Percentiles rank a stretch among this genome's conserved stretches.
Conservation (phyloP, 208 protist genomes). For the Blastocrithidia nonstop region DNA sequence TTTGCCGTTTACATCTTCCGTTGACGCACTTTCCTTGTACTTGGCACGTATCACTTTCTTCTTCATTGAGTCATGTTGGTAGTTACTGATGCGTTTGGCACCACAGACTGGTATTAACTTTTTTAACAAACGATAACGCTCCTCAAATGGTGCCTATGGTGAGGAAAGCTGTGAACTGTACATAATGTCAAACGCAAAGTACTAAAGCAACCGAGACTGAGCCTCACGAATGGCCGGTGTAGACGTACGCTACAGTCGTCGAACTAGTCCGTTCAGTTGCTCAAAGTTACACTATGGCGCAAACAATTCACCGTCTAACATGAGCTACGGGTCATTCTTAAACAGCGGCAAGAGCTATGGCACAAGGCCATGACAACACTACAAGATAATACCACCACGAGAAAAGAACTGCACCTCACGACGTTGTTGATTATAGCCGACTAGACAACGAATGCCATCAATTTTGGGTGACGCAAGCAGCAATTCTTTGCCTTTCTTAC, state of each 20-base stretch:
- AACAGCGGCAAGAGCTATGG: conserved; percentile 62
- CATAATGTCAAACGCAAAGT: conserved; percentile 85
- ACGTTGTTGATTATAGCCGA: conserved; percentile 44
- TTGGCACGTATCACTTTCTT: conserved; percentile 51
- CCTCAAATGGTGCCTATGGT: conserved; percentile 37
- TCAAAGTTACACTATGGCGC: conserved; percentile 76
- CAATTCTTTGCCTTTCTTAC: conserved; percentile 9
- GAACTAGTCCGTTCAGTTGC: conserved; percentile 69
- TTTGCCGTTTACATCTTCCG: conserved; percentile 3
- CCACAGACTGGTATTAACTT: conserved; percentile 60
- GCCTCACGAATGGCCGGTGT: conserved; percentile 14
- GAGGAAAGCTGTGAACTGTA: conserved; percentile 41
- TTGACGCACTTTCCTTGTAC: conserved; percentile 4
- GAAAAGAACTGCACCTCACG: conserved; percentile 75
- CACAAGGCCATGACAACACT: conserved; percentile 64
- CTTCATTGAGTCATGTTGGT: conserved; percentile 61
- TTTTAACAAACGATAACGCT: conserved; percentile 70
- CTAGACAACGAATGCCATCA: conserved; percentile 78
- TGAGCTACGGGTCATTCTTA: conserved; percentile 39
- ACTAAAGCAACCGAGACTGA: conserved; percentile 53
- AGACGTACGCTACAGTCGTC: conserved; percentile 19
- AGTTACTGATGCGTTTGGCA: conserved; percentile 73
- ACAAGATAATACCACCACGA: conserved; percentile 67
- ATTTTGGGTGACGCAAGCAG: conserved; percentile 80
- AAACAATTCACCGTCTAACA: conserved; percentile 81